A percentile compares a stretch with the other conserved stretches of the same genome.
phyloP scores from a whole-genome alignment of 768 basidiomycete genomes.

The Botryobasidium botryosum region DNA sequence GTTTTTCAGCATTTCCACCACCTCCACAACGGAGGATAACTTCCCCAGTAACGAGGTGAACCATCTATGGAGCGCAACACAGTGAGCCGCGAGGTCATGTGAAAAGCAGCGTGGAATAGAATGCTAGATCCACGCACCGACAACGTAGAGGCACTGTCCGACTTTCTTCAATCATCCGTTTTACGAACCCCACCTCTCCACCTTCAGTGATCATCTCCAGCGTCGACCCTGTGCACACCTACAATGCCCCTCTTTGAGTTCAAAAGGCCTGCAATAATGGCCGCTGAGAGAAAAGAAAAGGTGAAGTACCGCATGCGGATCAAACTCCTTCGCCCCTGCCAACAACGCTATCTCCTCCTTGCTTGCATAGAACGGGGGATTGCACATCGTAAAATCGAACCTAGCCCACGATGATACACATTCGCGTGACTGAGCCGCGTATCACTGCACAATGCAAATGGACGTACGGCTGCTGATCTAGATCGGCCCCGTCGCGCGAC shows the following conservation, averaged over 20 bases:
- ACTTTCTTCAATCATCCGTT: slow-evolving; percentile 64
- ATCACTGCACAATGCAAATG: too few species aligned
- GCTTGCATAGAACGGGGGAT: slow-evolving; percentile 88
- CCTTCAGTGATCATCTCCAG: slow-evolving; percentile 82
- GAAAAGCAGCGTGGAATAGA: not conserved
- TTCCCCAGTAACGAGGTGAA: slow-evolving; percentile 90
- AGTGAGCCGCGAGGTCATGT: not conserved
- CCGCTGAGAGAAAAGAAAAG: not conserved
- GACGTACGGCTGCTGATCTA: too few species aligned
- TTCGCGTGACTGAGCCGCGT: not conserved
- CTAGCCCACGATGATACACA: slow-evolving; percentile 17
- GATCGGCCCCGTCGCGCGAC: too few species aligned
- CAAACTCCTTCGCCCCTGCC: slow-evolving; percentile 42
- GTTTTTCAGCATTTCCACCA: slow-evolving; percentile 39
- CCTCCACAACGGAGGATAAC: slow-evolving; percentile 45
- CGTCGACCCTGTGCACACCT: slow-evolving; percentile 77
- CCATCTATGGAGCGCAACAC: slow-evolving; percentile 37
- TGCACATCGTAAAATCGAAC: slow-evolving; percentile 81
- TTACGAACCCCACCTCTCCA: slow-evolving; percentile 69
- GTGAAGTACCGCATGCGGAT: slow-evolving; percentile 49
- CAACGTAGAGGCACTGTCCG: slow-evolving; percentile 31
- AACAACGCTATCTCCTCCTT: slow-evolving; percentile 44
- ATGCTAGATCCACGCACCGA: slow-evolving; percentile 28
- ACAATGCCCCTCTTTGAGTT: not conserved
- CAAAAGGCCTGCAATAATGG: not conserved